Base-by-base conservation (phyloP, 495 filamentous ascomycete genomes). In the Aspergillus asperescens region DNA sequence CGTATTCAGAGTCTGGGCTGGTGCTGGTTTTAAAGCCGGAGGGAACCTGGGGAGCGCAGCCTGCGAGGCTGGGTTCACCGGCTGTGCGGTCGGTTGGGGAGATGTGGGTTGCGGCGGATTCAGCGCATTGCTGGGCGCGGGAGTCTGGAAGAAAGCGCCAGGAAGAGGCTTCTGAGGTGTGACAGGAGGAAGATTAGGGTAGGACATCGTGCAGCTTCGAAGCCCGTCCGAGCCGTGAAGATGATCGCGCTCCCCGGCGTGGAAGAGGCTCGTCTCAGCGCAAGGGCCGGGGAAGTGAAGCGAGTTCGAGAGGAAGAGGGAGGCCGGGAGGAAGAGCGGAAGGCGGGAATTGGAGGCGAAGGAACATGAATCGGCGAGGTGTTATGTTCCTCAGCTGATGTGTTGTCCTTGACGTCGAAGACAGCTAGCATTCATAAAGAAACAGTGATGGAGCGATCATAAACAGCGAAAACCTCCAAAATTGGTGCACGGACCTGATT, bases 71-170 rank as follows among this genome's bases (percentile, higher is more conserved):
- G 57, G 42, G 34, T 44, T 52, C 34, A 55, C 13, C 54, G 56
- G 52, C 63, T 64, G 29, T 60, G 62, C 25, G 49, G 66, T 45
- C 29, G 59, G 50, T 48, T 69, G 58, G 57, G 55, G 49, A 32
- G 52, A 46, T 43, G 55, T 56, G 27, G 58, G 38, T 50, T 64
- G 60, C 52, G 62, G 62, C 49, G 61, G 62, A 59, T 65, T 52
- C 52, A 64, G 49, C 48, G 65, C 27, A 57, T 62, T 48, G 52
- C 42, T 52, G 35, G 73, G 58, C 23, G 83, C 85, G 43, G 87
- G 87, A 1, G 86, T 90, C 68, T 86, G 81, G 53, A 88, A 68
- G 60, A 79, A 90, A 59, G 85, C 82, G 60, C 87, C 87, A 39
- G 87, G 87, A 52, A 89, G 67, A 40, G 76, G 79, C 69, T 79